These are phyloP conservation scores for Pilaira anomala DNA, from an alignment of 192 early-diverging fungal species.

Conservation along the genomic window DNA sequence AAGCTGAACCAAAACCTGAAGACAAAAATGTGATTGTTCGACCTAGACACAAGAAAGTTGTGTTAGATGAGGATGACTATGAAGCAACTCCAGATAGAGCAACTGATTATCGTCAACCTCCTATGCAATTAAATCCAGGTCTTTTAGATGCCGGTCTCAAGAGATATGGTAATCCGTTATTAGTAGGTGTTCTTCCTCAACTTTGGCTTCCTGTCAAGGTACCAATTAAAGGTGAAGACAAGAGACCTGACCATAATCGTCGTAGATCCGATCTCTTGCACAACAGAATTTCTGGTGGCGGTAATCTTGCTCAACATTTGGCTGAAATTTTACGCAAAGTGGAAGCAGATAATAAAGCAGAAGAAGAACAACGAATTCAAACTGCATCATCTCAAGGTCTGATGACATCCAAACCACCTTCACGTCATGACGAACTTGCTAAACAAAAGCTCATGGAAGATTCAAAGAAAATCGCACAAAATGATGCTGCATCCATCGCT, in stretches of 20 bases:
- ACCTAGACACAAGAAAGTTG: background rate
- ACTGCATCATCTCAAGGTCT: too few relatives aligned
- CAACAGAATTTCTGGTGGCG: background rate
- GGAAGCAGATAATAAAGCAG: constrained; percentile 5
- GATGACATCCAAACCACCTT: too few relatives aligned
- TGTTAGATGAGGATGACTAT: constrained; percentile 59
- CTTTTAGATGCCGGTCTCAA: constrained; percentile 65
- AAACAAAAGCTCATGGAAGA: background rate
- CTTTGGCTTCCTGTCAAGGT: constrained; percentile 67
- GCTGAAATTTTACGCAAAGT: constrained; percentile 18
- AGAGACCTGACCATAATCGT: background rate
- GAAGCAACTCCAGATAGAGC: constrained; percentile 54
- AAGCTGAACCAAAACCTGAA: background rate
- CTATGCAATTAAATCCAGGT: constrained; percentile 60
- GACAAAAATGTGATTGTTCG: background rate
- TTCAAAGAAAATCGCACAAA: constrained; percentile 1
- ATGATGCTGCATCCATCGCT: background rate
- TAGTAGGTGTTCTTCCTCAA: constrained; percentile 61
- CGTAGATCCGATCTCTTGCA: background rate
- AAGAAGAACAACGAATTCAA: background rate
- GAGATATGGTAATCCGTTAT: constrained; percentile 58
- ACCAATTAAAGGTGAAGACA: background rate
- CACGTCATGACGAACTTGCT: too few relatives aligned
- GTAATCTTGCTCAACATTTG: constrained; percentile 10
- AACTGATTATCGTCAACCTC: constrained; percentile 72